Conservation (phyloP, 805 yeast species). For the Nematodospora valgi region DNA sequence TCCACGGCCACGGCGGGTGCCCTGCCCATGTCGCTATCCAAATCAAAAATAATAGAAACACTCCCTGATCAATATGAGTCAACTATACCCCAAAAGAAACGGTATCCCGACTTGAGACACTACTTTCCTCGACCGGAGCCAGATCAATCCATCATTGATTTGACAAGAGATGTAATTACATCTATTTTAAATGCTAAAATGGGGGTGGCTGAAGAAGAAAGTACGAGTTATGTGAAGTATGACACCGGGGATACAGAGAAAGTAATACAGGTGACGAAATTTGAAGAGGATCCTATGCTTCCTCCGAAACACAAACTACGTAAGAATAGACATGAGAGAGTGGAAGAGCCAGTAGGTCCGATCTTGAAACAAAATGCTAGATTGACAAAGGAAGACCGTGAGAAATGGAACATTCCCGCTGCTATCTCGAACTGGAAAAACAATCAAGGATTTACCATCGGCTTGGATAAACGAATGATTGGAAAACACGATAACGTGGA, state of each 20-base stretch:
- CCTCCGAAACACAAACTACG: slow-evolving; percentile 76
- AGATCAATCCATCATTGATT: slow-evolving; percentile 44
- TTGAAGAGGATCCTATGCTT: slow-evolving; percentile 76
- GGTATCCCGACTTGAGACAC: slow-evolving; percentile 36
- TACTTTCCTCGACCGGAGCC: slow-evolving; percentile 37
- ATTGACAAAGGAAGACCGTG: slow-evolving; percentile 68
- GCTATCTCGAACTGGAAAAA: slow-evolving; percentile 96
- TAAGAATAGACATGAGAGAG: slow-evolving; percentile 57
- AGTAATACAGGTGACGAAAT: slow-evolving; percentile 62
- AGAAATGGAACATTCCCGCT: slow-evolving; percentile 84
- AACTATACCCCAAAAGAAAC: slow-evolving; percentile 54
- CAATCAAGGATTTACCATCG: slow-evolving; percentile 82
- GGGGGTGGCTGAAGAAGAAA: slow-evolving; percentile 36
- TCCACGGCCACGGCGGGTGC: slow-evolving; percentile 1
- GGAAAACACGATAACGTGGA: slow-evolving; percentile 38
- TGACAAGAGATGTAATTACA: slow-evolving; percentile 57
- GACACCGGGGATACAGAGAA: slow-evolving; percentile 13
- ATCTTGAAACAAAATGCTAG: slow-evolving; percentile 37
- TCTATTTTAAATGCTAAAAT: slow-evolving; percentile 44
- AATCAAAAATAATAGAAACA: not conserved
- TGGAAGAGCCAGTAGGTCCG: slow-evolving; percentile 33
- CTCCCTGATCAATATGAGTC: slow-evolving; percentile 36
- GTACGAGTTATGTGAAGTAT: slow-evolving; percentile 19
- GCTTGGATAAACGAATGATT: slow-evolving; percentile 67
- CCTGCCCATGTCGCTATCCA: too few relatives aligned